Evolutionary conservation across 768 basidiomycete genomes (phyloP).

Genomic region (Galerina marginata): DNA sequence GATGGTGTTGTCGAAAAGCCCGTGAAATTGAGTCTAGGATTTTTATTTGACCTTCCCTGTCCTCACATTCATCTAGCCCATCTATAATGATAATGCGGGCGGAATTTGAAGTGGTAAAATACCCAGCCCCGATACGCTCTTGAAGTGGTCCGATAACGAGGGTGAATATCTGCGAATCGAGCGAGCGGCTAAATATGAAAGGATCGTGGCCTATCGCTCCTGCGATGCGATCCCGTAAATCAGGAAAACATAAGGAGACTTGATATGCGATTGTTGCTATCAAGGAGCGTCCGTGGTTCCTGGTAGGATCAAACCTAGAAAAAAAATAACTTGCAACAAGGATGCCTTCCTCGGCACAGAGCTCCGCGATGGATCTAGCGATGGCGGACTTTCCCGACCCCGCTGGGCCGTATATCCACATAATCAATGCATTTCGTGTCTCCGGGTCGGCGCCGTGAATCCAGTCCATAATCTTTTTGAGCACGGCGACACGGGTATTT

Average conservation of each 20-base stretch:
- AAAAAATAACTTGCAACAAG: not conserved
- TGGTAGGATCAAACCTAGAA: not conserved
- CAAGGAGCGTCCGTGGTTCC: not conserved
- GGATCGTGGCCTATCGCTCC: not conserved
- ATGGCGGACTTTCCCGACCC: conserved; percentile 1
- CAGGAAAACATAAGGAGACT: not conserved
- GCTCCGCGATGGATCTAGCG: not conserved
- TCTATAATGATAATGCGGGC: conserved; percentile 12
- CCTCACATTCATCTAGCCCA: conserved; percentile 17
- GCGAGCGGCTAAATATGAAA: not conserved
- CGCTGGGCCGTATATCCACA: conserved; percentile 7
- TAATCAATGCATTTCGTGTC: not conserved
- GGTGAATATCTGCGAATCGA: not conserved
- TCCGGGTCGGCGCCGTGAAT: no score
- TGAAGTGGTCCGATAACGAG: conserved; percentile 5
- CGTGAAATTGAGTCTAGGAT: not conserved
- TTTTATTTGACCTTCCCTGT: not conserved
- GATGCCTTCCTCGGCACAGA: not conserved
- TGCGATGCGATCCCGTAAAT: not conserved
- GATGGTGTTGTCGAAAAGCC: not conserved
- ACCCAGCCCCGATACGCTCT: not conserved
- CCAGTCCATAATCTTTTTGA: no score
- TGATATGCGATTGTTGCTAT: not conserved
- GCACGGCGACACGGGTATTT: no score
- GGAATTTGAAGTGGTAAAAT: not conserved